Evolutionary conservation across 495 filamentous ascomycete species (phyloP), one percentile per base, ranked within the genome.

Genomic region (Clavariopsis aquatica): DNA sequence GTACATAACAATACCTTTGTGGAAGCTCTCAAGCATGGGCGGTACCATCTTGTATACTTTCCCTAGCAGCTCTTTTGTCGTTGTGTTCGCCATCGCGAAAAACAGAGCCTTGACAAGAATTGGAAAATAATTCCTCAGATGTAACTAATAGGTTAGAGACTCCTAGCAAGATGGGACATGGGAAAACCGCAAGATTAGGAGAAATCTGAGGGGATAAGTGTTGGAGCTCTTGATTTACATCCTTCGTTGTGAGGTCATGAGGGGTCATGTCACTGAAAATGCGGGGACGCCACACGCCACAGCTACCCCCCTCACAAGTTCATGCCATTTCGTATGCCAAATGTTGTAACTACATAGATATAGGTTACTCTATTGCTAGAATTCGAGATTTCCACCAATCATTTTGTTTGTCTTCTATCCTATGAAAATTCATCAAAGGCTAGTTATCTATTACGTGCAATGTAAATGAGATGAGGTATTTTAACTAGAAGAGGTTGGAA

Each of bases 1-100:
- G 36, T 20, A 13, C 7, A 41, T 3, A 34, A 64, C 62, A 60
- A 52, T 71, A 92, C 93, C 94, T 87, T 98, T 98, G 75, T 98
- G 94, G 72, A 98, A 97, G 65, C 85, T 92, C 72, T 94, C 92
- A 12, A 98, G 84, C 88, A 98, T 89, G 9, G 94, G 94, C 45
- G 94, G 94, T 49, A 98, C 84, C 75, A 98, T 89, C 75, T 89
- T 91, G 80, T 89, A 88, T 73, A 93, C 92, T 74, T 90, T 92
- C 53, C 78, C 73, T 23, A 98, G 81, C 29, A 96, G 79, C 59
- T 90, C 87, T 75, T 87, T 87, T n/a, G 86, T 87, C 17, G 63
- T 19, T 55, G 63, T 38, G 29, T 81, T 78, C 45, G 86, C 78
- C 72, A 84, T 84, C 5, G 27, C 62, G 57, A 36, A 17, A n/a